Base-by-base conservation (phyloP, 164 flowering plant genomes). In the Stephania japonica region DNA sequence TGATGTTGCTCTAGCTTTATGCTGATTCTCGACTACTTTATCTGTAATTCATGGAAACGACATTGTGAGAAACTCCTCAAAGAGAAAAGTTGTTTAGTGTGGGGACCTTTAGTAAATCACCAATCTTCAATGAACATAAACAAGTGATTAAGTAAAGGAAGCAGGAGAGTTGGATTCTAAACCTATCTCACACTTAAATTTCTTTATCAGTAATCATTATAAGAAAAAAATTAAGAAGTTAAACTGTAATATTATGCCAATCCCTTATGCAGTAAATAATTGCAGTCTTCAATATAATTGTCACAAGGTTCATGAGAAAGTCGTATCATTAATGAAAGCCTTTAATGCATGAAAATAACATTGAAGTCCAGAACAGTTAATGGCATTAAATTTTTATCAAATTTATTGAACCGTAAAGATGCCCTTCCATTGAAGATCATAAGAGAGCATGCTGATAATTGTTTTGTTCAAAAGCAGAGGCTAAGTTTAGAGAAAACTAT, bases 1-100 rank as follows among this genome's bases (percentile, higher is more conserved):
- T 44, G 87, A 73, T 61, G 86, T 67, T 18, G 91, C 96, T 70
- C 94, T 93, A 78, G 88, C 89, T 61, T 78, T 73, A 68, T 87
- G 82, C 27, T 91, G 81, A 67, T 86, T 84, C 67, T 75, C 80
- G 65, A 69, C 85, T 64, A 85, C 94, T n/a, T n/a, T n/a, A n/a
- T n/a, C n/a, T n/a, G n/a, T n/a, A n/a, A n/a, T n/a, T n/a, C n/a
- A n/a, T n/a, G n/a, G n/a, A n/a, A n/a, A n/a, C n/a, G n/a, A n/a
- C n/a, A n/a, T n/a, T n/a, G n/a, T n/a, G n/a, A n/a, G n/a, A n/a
- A n/a, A n/a, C n/a, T n/a, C n/a, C n/a, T n/a, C n/a, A n/a, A n/a
- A n/a, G n/a, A n/a, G n/a, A 77, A 76, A 85, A 77, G 87, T 97
- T 94, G 89, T 75, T 74, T 53, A 56, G 68, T 53, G 11, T 38